Base-by-base conservation (phyloP, 2,329 filamentous ascomycete genomes). In the Ceratocystis albifundus region DNA sequence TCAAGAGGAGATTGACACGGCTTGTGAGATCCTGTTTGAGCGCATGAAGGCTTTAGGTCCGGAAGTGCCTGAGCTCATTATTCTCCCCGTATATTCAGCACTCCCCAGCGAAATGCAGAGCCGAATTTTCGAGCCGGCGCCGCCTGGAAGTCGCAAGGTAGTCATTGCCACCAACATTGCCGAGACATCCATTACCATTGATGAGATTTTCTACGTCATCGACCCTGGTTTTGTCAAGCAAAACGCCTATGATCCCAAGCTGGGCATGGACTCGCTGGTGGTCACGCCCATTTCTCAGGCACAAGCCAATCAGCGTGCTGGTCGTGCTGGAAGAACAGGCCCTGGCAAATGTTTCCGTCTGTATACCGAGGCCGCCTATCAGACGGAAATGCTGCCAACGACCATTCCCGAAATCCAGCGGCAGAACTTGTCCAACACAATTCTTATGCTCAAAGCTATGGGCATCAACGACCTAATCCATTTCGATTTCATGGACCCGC, bases 401-500 rank as follows among this genome's bases (percentile, higher is more conserved):
- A 92, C 91, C 0, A 95, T 97, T 36, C 94, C 94, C 0, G 94
- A 97, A 72, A 99, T 99, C 64, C 94, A 99, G 74, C 83, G 94
- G 0, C 90, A 96, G 74, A 99, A 99, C 72, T 74, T 99, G 65
- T 89, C 90, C 0, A 87, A 89, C 71, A 96, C 93, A 0, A 97
- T 99, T 74, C 82, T 99, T 61, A 96, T 96, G 89, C 83, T 99
- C 63, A 99, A 99, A 74, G 94, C 94, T 0, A 97, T 99, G 91
- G 94, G 95, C 2, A 97, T 99, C 75, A 97, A 99, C 73, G 94
- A 99, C 73, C 80, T 99, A 1, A 81, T 99, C 12, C 91, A 96
- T 73, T 99, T 99, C 72, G 93, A 97, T 76, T 99, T 99, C 72
- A 97, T 99, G 93, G 94, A 99, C 72, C 92, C 94, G 0, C 94